Evolutionary conservation across 2,329 filamentous ascomycete genomes (phyloP).

Genomic region (Pezicula carpinea): DNA sequence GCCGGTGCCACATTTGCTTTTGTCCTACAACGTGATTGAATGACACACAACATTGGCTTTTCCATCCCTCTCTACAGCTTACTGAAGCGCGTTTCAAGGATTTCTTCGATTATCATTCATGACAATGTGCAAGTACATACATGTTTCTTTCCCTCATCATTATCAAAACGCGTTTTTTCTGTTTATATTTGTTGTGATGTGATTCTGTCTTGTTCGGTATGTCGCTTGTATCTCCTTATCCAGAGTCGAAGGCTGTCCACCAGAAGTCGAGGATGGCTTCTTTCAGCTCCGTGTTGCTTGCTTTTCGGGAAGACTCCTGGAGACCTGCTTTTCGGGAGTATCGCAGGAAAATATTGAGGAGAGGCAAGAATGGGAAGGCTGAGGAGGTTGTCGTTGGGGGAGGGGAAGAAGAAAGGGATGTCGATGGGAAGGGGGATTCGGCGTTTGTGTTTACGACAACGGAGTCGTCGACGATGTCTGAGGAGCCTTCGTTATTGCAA

Average conservation of each 20-base stretch:
- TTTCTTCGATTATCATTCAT: too few species aligned
- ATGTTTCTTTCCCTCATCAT: too few species aligned
- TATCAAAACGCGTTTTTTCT: neutral
- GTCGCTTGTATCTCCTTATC: neutral
- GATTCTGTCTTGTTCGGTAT: neutral
- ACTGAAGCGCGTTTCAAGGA: too few species aligned
- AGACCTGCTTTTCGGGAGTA: neutral
- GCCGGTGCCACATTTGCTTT: too few species aligned
- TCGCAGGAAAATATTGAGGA: neutral
- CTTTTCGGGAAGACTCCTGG: neutral
- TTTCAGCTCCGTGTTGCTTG: neutral
- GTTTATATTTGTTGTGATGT: neutral
- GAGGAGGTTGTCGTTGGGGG: neutral
- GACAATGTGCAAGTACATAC: too few species aligned
- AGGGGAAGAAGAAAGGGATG: neutral
- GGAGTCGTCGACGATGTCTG: neutral
- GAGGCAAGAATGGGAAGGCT: neutral
- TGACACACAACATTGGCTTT: too few species aligned
- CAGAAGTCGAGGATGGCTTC: neutral
- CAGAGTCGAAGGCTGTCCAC: neutral
- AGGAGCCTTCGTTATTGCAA: neutral
- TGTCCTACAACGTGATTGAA: too few species aligned
- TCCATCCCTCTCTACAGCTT: too few species aligned
- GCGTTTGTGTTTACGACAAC: neutral
- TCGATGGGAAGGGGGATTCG: neutral